A percentile compares a stretch with the other conserved stretches of the same genome.
Conservation (phyloP, 2,329 filamentous ascomycete genomes). For the Stylonectria norvegica region DNA sequence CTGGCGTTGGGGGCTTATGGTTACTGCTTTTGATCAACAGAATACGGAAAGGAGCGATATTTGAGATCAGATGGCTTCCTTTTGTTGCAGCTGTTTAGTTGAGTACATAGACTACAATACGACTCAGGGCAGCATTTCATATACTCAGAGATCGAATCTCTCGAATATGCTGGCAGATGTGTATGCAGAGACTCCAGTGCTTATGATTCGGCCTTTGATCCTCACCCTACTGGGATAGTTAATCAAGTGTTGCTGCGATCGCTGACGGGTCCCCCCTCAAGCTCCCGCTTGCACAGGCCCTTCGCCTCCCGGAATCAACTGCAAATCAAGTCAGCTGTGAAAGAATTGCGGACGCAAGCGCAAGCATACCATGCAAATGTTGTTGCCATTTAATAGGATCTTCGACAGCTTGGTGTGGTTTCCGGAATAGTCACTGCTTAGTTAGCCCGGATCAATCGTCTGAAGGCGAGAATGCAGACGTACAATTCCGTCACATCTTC, state of each 20-base stretch:
- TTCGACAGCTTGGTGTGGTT: conserved; percentile 86
- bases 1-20: conserved; percentile 26
- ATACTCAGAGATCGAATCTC: too few species aligned
- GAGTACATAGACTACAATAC: too few species aligned
- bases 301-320: conserved; percentile 78
- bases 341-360: background rate
- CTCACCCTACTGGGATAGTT: too few species aligned
- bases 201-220: too few species aligned
- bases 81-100: background rate
- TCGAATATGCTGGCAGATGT: background rate
- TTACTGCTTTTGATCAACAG: conserved; percentile 20
- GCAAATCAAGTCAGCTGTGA: background rate
- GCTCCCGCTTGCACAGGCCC: conserved; percentile 50
- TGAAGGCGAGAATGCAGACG: conserved; percentile 27
- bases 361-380: conserved; percentile 89
- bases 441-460: conserved; percentile 18
- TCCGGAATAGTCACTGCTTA: conserved; percentile 80
- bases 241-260: too few species aligned
- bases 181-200: background rate
- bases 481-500: conserved; percentile 98
- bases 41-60: conserved; percentile 13
- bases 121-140: too few species aligned
- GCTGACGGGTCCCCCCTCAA: conserved; percentile 13
- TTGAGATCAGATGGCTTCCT: conserved; percentile 11
- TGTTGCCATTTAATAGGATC: conserved; percentile 95